These are phyloP conservation scores for Entoloma clypeatum DNA, from an alignment of 1,284 basidiomycete species.

Conservation along the genomic window DNA sequence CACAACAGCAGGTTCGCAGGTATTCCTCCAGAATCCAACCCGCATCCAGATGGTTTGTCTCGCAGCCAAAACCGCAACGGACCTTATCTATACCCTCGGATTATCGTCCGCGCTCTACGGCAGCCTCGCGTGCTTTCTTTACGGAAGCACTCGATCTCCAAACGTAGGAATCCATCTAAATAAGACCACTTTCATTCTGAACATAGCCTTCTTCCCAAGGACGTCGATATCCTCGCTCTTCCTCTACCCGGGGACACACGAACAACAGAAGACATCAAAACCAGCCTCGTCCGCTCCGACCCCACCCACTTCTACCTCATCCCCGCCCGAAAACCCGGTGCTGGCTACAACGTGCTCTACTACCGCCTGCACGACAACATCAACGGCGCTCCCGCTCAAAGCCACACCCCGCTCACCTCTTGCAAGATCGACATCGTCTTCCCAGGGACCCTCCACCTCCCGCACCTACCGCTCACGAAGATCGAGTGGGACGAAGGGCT, in stretches of 20 bases:
- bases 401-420: conserved; percentile 14
- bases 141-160: conserved; percentile 26
- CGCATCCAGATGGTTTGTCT: conserved; percentile 13
- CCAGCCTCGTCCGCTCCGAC: conserved; percentile 17
- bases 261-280: conserved; percentile 24
- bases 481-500: conserved; percentile 22
- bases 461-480: conserved; percentile 15
- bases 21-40: conserved; percentile 16
- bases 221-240: conserved; percentile 26
- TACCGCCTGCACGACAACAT: conserved; percentile 17
- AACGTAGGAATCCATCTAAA: conserved; percentile 21
- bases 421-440: conserved; percentile 30
- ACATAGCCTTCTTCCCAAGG: conserved; percentile 13
- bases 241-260: conserved; percentile 12
- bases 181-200: not conserved
- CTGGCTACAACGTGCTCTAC: conserved; percentile 23
- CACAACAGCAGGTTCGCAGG: conserved; percentile 9
- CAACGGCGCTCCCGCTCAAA: conserved; percentile 14
- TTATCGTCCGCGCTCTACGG: conserved; percentile 27
- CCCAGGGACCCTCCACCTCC: conserved; percentile 27
- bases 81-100: conserved; percentile 19
- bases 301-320: conserved; percentile 23
- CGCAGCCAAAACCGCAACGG: conserved; percentile 18
- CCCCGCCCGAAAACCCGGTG: conserved; percentile 18
- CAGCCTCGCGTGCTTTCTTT: conserved; percentile 27